These are phyloP conservation scores for Saturnispora mendoncae DNA, from an alignment of 805 yeast species.

Conservation along the genomic window DNA sequence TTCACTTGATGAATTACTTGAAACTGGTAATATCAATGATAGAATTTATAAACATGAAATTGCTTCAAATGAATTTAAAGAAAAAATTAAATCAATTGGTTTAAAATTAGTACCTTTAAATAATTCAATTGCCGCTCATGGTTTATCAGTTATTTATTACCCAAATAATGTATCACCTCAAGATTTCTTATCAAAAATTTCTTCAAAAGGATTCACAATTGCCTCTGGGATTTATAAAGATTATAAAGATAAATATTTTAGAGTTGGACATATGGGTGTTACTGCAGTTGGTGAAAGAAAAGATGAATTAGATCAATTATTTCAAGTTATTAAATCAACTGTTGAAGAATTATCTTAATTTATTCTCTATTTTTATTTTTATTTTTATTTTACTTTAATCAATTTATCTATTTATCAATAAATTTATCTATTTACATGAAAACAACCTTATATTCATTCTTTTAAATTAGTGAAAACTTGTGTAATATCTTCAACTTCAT, in stretches of 20 bases:
- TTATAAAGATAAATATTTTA: slow-evolving; percentile 71
- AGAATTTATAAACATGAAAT: slow-evolving; percentile 57
- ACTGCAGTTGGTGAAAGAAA: slow-evolving; percentile 50
- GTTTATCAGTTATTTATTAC: slow-evolving; percentile 76
- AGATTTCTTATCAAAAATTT: slow-evolving; percentile 50
- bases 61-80: slow-evolving; percentile 60
- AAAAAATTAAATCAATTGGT: slow-evolving; percentile 44
- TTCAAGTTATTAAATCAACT: slow-evolving; percentile 35
- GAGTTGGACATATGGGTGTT: slow-evolving; percentile 96
- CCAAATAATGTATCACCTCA: slow-evolving; percentile 67
- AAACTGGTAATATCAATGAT: slow-evolving; percentile 35
- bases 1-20: slow-evolving; percentile 63
- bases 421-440: not conserved
- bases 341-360: no score
- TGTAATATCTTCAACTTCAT: slow-evolving; percentile 77
- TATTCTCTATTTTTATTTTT: no score
- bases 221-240: slow-evolving; percentile 89
- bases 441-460: slow-evolving; percentile 19
- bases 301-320: slow-evolving; percentile 45
- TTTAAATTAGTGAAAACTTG: slow-evolving; percentile 65
- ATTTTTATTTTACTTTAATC: not conserved
- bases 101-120: slow-evolving; percentile 57
- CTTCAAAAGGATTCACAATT: slow-evolving; percentile 59
- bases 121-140: slow-evolving; percentile 66
- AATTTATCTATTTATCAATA: not conserved